These are phyloP conservation scores for Sordariomycetes sp. DNA, from an alignment of 2,329 filamentous ascomycete genomes.

Conservation along the genomic window DNA sequence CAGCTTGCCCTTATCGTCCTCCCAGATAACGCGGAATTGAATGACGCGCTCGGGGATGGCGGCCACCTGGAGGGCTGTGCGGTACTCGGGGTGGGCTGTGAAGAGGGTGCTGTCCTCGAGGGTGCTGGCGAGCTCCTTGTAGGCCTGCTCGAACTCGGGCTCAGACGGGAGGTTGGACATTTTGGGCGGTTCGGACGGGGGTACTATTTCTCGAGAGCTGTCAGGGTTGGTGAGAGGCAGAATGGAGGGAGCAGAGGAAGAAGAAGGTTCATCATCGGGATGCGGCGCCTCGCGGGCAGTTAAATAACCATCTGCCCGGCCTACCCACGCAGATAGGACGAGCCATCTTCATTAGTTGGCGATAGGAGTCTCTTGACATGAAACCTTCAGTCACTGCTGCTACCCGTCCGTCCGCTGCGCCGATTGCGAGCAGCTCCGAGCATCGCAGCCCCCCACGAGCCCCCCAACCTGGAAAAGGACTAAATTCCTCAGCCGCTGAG, in stretches of 20 bases:
- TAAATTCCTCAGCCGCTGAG: too few relatives aligned
- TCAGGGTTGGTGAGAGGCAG: background rate
- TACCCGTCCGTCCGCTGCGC: too few relatives aligned
- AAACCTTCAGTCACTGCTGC: conserved; percentile 13
- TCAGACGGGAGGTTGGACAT: conserved; percentile 83
- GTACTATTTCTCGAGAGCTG: background rate
- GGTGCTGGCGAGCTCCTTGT: conserved; percentile 90
- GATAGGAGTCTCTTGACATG: conserved; percentile 9
- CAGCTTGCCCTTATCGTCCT: conserved; percentile 81
- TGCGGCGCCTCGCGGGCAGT: too few relatives aligned
- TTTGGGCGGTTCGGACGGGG: conserved; percentile 12
- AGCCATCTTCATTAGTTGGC: background rate
- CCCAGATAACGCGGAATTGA: conserved; percentile 97
- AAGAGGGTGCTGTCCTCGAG: conserved; percentile 93
- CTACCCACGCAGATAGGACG: too few relatives aligned
- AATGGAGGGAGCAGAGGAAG: background rate
- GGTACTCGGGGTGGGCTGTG: conserved; percentile 89
- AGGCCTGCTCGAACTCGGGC: conserved; percentile 98
- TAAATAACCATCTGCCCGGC: too few relatives aligned
- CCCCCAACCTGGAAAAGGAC: too few relatives aligned
- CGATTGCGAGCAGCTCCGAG: background rate
- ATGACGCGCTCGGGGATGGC: conserved; percentile 91
- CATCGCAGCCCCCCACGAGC: background rate
- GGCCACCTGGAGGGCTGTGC: conserved; percentile 77
- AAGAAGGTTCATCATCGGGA: too few relatives aligned